A percentile compares a stretch with the other conserved stretches of the same genome.
Conservation (phyloP, 495 filamentous ascomycete species). For the Xylaria palmicola region DNA sequence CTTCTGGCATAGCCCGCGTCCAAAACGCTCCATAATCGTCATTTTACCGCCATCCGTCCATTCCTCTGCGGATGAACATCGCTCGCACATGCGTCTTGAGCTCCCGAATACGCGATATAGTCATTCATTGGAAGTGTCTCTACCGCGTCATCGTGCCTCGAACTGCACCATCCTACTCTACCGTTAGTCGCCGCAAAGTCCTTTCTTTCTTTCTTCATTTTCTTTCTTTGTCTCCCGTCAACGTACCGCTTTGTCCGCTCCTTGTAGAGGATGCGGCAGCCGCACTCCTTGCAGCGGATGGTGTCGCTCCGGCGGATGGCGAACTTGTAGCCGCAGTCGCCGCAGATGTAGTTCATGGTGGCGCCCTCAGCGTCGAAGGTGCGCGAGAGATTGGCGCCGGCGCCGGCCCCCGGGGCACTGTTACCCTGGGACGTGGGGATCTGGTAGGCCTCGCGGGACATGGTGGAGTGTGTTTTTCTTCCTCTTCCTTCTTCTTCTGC, state of each 20-base stretch:
- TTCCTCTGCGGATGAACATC: neutral
- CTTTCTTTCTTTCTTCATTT: too few species aligned
- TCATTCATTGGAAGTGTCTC: neutral
- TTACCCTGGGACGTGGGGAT: slow-evolving; percentile 42
- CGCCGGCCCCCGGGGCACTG: slow-evolving; percentile 32
- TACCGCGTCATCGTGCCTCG: slow-evolving; percentile 86
- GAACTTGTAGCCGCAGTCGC: slow-evolving; percentile 85
- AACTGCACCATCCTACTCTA: slow-evolving; percentile 86
- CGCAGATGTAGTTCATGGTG: slow-evolving; percentile 82
- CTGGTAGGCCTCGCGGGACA: slow-evolving; percentile 64
- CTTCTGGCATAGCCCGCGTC: neutral
- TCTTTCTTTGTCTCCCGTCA: slow-evolving; percentile 9
- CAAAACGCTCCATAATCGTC: neutral
- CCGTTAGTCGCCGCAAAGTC: neutral
- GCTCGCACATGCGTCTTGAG: neutral
- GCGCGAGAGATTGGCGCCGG: slow-evolving; percentile 25
- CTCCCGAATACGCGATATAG: neutral
- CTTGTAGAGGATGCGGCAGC: slow-evolving; percentile 95
- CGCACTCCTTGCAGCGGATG: slow-evolving; percentile 94
- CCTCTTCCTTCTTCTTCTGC: neutral
- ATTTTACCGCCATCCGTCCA: neutral
- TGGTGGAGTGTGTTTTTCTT: slow-evolving; percentile 15
- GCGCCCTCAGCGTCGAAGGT: slow-evolving; percentile 35
- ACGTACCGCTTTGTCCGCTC: slow-evolving; percentile 92
- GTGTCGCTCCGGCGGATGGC: slow-evolving; percentile 78